Evolutionary conservation across 129 eudicot genomes (phyloP), one percentile per base, ranked within the genome.

Genomic region (Chrysanthemum makinoi): DNA sequence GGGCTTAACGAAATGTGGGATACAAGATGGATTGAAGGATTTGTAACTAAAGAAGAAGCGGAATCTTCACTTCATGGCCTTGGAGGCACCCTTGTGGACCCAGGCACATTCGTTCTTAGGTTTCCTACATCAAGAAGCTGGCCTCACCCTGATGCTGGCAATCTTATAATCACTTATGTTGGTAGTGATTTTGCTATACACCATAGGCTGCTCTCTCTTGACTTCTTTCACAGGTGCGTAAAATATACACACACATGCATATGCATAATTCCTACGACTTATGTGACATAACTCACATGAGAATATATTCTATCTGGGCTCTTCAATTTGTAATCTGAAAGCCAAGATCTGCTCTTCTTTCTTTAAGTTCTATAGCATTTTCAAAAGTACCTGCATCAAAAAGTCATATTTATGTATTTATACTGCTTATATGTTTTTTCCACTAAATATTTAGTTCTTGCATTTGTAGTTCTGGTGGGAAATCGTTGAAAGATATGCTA

Each of bases 131-230:
- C 99, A 17, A 90, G 97, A 70, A 88, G 96, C 85, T 95, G 99
- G 99, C 99, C 99, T 70, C 99, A 95, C 75, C 97, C 99, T 18
- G 99, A 95, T 72, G 97, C 99, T 62, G 99, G 99, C 53, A 87
- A 80, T 67, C 86, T 95, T 56, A 81, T 95, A 6, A 91, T 83
- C 26, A 90, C 94, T 65, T 95, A 95, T 70, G 89, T 90, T 20
- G 91, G 89, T 24, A 80, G 88, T 30, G 96, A 90, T 85, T 88
- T 77, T 75, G 75, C 73, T 53, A 77, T 95, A 64, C 97, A 80
- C 74, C 96, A 95, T 70, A 80, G 96, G 78, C 81, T 84, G 47
- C 88, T 90, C 62, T 86, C 97, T 66, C 83, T 83, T 9, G 88
- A 95, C 75, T 77, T 75, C 76, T 73, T 82, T 55, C 70, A 82